Conservation (phyloP, 208 protist species). For the Wallacemonas rigidus region DNA sequence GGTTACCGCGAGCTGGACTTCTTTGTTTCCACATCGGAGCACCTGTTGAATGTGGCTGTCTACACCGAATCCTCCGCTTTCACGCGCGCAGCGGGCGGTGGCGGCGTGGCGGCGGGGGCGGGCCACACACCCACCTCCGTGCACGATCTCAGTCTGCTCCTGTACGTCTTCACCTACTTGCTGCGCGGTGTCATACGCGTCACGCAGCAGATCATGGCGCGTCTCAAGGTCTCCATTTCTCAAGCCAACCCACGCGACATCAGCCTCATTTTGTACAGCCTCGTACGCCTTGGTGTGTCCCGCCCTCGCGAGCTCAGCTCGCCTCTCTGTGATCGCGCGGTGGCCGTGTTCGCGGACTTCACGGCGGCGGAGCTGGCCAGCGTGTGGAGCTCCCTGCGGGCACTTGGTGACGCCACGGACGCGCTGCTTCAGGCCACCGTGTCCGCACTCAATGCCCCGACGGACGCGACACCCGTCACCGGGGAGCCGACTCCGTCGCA, state of each 20-base stretch:
- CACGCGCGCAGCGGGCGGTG: background rate
- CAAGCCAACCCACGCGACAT: slow-evolving; percentile 64
- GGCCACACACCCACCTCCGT: slow-evolving; percentile 51
- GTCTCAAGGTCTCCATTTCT: slow-evolving; percentile 63
- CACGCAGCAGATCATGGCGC: slow-evolving; percentile 79
- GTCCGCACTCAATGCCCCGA: slow-evolving; percentile 11
- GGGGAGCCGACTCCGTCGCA: no score
- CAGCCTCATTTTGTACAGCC: slow-evolving; percentile 72
- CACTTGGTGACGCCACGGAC: slow-evolving; percentile 31
- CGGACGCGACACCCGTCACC: background rate
- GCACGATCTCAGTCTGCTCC: slow-evolving; percentile 73
- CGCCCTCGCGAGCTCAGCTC: slow-evolving; percentile 52
- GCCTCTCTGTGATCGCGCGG: slow-evolving; percentile 72
- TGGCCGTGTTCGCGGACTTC: slow-evolving; percentile 53
- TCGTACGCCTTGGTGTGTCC: slow-evolving; percentile 64
- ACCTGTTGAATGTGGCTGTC: slow-evolving; percentile 51
- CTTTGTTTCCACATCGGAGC: slow-evolving; percentile 54
- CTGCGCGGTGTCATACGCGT: slow-evolving; percentile 78
- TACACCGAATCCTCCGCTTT: background rate
- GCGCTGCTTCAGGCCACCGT: slow-evolving; percentile 32
- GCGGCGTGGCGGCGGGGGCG: background rate
- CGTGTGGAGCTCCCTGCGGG: slow-evolving; percentile 70
- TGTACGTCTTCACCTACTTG: slow-evolving; percentile 84
- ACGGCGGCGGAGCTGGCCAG: slow-evolving; percentile 67
- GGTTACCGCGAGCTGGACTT: slow-evolving; percentile 80